Evolutionary conservation across 179 eudicot species (phyloP).

Genomic region (Patellifolia procumbens): DNA sequence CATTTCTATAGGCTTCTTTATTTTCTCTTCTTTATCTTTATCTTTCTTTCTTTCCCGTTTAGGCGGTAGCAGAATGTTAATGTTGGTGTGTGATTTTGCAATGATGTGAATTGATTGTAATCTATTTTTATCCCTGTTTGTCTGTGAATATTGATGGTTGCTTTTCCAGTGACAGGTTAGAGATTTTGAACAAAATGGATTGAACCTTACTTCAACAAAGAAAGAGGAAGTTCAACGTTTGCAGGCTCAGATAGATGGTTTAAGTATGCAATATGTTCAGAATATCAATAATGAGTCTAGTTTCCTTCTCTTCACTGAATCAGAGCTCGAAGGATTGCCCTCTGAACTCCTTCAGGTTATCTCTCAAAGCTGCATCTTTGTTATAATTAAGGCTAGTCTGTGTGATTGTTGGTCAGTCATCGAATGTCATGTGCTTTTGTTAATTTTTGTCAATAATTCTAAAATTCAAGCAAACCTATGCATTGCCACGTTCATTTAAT

Average conservation of each 20-base stretch:
- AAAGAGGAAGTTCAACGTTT: constrained; percentile 80
- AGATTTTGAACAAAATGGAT: constrained; percentile 88
- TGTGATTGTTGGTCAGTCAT: background rate
- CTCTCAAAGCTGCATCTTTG: constrained; percentile 8
- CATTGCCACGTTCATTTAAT: background rate
- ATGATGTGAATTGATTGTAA: background rate
- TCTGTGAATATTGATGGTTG: constrained; percentile 26
- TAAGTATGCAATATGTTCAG: constrained; percentile 66
- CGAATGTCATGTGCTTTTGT: background rate
- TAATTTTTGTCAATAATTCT: background rate
- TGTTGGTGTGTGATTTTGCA: background rate
- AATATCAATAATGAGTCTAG: constrained; percentile 70
- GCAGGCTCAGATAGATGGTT: constrained; percentile 71
- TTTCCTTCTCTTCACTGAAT: constrained; percentile 58
- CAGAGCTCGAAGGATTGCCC: constrained; percentile 85
- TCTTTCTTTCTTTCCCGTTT: background rate
- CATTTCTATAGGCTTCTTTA: background rate
- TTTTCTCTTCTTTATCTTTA: background rate
- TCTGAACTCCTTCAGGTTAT: constrained; percentile 76
- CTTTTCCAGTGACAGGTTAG: constrained; percentile 70
- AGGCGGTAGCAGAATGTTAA: background rate
- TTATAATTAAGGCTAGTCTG: background rate
- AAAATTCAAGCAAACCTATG: background rate
- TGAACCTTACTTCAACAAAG: constrained; percentile 75
- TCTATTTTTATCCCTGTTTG: background rate